phyloP scores from a whole-genome alignment of 495 filamentous ascomycete genomes.

The Penicillium parvum region DNA sequence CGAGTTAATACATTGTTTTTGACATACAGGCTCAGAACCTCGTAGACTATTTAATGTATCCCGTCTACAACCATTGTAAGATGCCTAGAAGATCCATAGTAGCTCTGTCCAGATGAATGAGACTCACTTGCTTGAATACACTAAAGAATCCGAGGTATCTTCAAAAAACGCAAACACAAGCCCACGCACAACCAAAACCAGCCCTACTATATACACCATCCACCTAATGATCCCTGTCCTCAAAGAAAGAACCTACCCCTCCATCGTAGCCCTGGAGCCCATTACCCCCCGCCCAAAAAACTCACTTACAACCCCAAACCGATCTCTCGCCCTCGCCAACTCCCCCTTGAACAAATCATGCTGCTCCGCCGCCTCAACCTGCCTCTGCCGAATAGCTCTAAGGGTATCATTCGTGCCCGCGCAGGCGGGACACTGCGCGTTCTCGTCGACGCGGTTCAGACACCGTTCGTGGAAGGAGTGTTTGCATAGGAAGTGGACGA shows the following conservation, averaged over 20 bases:
- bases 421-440: slow-evolving; percentile 80
- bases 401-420: slow-evolving; percentile 80
- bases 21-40: no score
- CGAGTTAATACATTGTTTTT: slow-evolving; percentile 13
- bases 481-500: slow-evolving; percentile 93
- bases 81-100: no score
- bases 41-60: no score
- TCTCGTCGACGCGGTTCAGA: slow-evolving; percentile 61
- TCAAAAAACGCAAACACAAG: no score
- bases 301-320: slow-evolving; percentile 83
- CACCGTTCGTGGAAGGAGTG: slow-evolving; percentile 93
- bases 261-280: slow-evolving; percentile 45
- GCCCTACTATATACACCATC: no score
- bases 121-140: no score
- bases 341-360: slow-evolving; percentile 88
- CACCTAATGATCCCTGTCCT: no score
- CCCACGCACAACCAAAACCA: no score
- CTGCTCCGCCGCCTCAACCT: slow-evolving; percentile 80
- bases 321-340: slow-evolving; percentile 71
- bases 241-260: no score
- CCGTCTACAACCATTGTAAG: no score
- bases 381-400: slow-evolving; percentile 74
- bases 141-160: no score
- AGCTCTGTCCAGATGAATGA: no score
- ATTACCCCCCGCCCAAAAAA: slow-evolving; percentile 96